phyloP scores from a whole-genome alignment of 177 flowering plant species.

The Vitis hybrid region DNA sequence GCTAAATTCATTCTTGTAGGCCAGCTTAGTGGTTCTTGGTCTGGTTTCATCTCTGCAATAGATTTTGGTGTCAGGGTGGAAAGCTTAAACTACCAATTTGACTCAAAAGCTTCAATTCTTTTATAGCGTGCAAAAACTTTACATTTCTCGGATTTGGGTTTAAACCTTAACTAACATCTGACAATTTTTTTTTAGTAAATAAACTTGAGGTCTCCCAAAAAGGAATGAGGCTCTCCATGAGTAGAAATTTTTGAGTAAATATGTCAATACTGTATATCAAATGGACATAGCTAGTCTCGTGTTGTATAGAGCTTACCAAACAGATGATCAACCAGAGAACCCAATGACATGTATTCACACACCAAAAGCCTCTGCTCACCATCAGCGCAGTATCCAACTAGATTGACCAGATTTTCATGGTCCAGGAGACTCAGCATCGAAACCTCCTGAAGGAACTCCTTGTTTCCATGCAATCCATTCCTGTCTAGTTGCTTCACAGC shows the following conservation, averaged over 20 bases:
- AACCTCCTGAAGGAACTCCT: slow-evolving; percentile 48
- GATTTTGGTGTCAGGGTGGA: not conserved
- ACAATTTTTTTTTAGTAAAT: too few species aligned
- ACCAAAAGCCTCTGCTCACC: slow-evolving; percentile 60
- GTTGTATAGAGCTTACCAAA: slow-evolving; percentile 25
- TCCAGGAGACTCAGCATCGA: slow-evolving; percentile 34
- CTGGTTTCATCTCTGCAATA: slow-evolving; percentile 26
- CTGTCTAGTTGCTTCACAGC: slow-evolving; percentile 62
- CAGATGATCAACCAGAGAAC: slow-evolving; percentile 46
- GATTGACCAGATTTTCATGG: slow-evolving; percentile 46
- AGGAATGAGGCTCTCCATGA: too few species aligned
- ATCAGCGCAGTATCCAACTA: slow-evolving; percentile 51
- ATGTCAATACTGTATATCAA: not conserved
- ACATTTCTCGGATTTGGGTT: too few species aligned
- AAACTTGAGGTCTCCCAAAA: too few species aligned
- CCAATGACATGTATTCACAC: slow-evolving; percentile 45
- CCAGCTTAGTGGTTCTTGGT: slow-evolving; percentile 40
- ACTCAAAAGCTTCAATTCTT: too few species aligned
- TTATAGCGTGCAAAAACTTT: too few species aligned
- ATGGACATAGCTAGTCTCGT: not conserved
- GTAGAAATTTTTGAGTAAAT: too few species aligned
- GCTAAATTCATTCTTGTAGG: slow-evolving; percentile 48
- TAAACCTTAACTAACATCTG: too few species aligned
- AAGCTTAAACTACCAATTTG: too few species aligned
- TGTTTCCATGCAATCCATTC: slow-evolving; percentile 47